phyloP scores from a whole-genome alignment of 768 basidiomycete genomes.

The Tricholoma hemisulphureum region DNA sequence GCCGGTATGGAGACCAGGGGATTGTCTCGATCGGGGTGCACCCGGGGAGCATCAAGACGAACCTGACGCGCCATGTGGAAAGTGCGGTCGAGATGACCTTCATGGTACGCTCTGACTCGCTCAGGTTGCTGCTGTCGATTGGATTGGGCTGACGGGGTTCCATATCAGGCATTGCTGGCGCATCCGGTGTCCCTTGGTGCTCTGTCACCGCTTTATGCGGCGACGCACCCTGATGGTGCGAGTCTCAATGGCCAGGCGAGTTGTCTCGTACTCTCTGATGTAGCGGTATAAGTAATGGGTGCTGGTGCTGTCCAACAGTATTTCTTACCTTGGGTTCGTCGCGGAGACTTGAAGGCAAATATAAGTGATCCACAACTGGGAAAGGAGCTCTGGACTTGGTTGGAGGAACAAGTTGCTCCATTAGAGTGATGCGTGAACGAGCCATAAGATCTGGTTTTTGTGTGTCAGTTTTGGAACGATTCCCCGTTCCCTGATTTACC shows the following conservation, averaged over 20 bases:
- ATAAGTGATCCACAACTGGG: not conserved
- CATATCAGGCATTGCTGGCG: not conserved
- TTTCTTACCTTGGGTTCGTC: slow-evolving; percentile 42
- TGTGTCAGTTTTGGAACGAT: too few species aligned
- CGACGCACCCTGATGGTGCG: slow-evolving; percentile 32
- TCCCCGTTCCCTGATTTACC: too few species aligned
- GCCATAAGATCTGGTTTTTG: too few species aligned
- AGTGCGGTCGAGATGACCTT: not conserved
- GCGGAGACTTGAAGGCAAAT: not conserved
- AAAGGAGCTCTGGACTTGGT: not conserved
- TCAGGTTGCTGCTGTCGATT: slow-evolving; percentile 13
- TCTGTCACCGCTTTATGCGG: not conserved
- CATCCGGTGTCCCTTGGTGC: not conserved
- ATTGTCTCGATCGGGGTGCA: slow-evolving; percentile 43
- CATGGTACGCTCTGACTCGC: slow-evolving; percentile 5
- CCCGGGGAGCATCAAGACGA: slow-evolving; percentile 42
- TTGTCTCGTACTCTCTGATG: not conserved
- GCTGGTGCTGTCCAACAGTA: slow-evolving; percentile 29
- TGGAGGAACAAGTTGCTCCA: not conserved
- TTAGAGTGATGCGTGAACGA: too few species aligned
- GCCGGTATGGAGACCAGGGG: slow-evolving; percentile 39
- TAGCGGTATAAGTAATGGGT: not conserved
- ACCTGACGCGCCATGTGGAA: slow-evolving; percentile 28
- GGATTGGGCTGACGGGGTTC: not conserved
- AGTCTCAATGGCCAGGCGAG: slow-evolving; percentile 46